Evolutionary conservation across 768 basidiomycete species (phyloP).

Genomic region (Boletus rubescentipes): DNA sequence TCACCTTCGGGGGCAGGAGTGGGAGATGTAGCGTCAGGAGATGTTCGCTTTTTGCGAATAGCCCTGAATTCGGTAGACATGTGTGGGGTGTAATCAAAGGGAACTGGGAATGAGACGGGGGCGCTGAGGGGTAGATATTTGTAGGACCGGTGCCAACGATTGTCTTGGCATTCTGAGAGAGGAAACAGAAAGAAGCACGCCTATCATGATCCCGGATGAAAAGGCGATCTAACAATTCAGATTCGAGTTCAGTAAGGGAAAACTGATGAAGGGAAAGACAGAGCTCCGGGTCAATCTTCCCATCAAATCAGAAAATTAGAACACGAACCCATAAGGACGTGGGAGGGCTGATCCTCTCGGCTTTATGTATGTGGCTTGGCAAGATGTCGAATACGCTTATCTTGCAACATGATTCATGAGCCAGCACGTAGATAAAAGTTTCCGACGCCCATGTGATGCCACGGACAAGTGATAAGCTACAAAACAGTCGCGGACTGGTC

Average conservation of each 20-base stretch:
- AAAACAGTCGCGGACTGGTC: background rate
- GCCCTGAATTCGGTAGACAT: slow-evolving; percentile 31
- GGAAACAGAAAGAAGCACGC: background rate
- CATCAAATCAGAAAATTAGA: slow-evolving; percentile 19
- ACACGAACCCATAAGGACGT: slow-evolving; percentile 22
- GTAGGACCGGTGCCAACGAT: slow-evolving; percentile 16
- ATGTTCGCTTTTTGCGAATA: slow-evolving; percentile 33
- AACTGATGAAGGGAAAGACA: slow-evolving; percentile 13
- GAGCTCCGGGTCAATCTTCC: slow-evolving; percentile 13
- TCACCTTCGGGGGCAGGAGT: slow-evolving; percentile 44
- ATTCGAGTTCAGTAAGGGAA: slow-evolving; percentile 5
- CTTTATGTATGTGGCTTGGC: slow-evolving; percentile 10
- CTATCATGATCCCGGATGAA: slow-evolving; percentile 9
- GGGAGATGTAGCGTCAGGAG: slow-evolving; percentile 23
- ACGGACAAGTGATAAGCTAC: background rate
- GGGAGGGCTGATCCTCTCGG: slow-evolving; percentile 14
- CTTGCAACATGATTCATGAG: slow-evolving; percentile 4
- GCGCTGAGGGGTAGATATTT: slow-evolving; percentile 24
- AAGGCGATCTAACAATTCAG: slow-evolving; percentile 16
- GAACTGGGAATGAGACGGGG: slow-evolving; percentile 1
- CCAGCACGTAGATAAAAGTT: background rate
- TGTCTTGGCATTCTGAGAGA: slow-evolving; percentile 23
- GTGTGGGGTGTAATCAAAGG: slow-evolving; percentile 8
- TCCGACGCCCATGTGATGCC: background rate
- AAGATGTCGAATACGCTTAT: background rate